These are phyloP conservation scores for Trichoderma lentiforme DNA, from an alignment of 2,329 filamentous ascomycete species.

Conservation along the genomic window DNA sequence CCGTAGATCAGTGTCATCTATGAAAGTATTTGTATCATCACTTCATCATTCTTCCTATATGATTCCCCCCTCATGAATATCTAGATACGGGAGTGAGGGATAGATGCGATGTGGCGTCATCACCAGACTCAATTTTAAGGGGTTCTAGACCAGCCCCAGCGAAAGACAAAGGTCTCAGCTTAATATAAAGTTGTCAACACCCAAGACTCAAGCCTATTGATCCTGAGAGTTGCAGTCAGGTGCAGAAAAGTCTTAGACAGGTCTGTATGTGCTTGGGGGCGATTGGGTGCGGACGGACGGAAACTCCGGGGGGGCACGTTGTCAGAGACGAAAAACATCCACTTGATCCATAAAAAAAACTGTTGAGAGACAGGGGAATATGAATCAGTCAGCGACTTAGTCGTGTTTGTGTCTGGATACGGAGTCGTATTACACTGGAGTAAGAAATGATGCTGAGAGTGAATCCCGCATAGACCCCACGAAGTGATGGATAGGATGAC, in stretches of 20 bases:
- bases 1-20: not conserved
- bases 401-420: not conserved
- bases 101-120: not conserved
- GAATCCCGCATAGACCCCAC: not conserved
- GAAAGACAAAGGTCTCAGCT: not conserved
- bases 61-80: conserved; percentile 9
- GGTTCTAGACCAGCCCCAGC: not conserved
- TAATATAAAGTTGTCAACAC: not conserved
- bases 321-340: not conserved
- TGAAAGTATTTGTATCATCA: conserved; percentile 11
- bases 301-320: not conserved
- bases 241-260: not conserved
- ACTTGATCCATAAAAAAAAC: not conserved
- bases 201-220: not conserved
- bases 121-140: not conserved
- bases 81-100: not conserved
- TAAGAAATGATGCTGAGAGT: not conserved
- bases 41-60: not conserved
- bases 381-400: not conserved
- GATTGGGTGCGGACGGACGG: not conserved
- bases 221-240: not conserved
- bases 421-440: not conserved
- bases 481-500: not conserved
- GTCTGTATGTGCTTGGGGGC: not conserved
- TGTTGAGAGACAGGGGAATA: not conserved